Base-by-base conservation (phyloP, 2,329 filamentous ascomycete species). In the Monosporascus sp. region DNA sequence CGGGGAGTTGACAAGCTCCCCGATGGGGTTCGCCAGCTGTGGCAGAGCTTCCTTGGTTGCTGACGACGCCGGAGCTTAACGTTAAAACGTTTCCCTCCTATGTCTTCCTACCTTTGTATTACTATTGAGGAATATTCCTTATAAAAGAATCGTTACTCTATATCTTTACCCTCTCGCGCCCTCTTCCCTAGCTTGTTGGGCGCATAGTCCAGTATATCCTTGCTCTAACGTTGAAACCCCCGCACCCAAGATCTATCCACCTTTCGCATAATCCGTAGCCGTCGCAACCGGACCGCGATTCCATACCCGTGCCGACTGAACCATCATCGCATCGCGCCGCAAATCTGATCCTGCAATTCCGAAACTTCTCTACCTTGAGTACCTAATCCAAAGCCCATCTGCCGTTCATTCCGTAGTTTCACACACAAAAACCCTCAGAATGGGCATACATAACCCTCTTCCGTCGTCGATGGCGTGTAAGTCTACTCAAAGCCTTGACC, bases 401-500 rank as follows among this genome's bases (percentile, higher is more conserved):
- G n/a, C 24, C 46, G 43, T 31, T 8, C 26, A 44, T 19, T n/a
- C 16, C 50, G 51, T 46, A 26, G 24, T 38, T 51, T 38, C 52
- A 24, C 40, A 40, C 26, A 51, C 48, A 50, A 49, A 44, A 41
- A 41, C 51, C 50, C 57, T 59, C 64, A 68, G 52, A 59, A 85
- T 86, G 81, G 84, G 84, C 64, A 75, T 87, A 71, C 78, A 87
- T 67, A 87, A 85, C 64, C 84, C 84, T 60, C 78, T 87, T 56
- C 84, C 84, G 68, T 82, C 83, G 68, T 85, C 82, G 61, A 76
- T 87, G 76, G 81, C 82, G 71, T 86, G 84, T 87, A 80, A 80
- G 84, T 82, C 47, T 56, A 27, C 56, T 34, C 31, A 9, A 5
- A 34, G 11, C 31, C 4, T 14, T 34, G 31, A 34, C 31, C 31